Base-by-base conservation (phyloP, 2,329 filamentous ascomycete species). In the Venturia aucupariae region DNA sequence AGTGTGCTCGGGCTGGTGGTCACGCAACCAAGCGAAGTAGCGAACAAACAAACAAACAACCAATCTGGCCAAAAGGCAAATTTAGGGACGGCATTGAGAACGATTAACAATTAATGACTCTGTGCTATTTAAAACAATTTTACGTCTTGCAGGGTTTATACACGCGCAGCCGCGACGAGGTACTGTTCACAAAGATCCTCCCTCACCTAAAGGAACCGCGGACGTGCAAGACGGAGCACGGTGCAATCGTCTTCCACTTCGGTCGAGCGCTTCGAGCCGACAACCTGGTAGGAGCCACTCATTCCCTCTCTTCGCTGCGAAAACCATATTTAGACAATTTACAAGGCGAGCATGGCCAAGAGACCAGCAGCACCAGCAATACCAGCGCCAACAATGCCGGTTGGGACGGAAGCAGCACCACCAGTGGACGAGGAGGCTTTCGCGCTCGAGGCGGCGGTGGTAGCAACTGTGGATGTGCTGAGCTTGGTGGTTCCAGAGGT, bases 291-390 rank as follows among this genome's bases (percentile, higher is more conserved):
- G 17, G 17, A n/a, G 17, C 3, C 30, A 35, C 17, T n/a, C 15
- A n/a, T 11, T 35, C 10, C 6, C 24, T 54, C 15, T n/a, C n/a
- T n/a, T n/a, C n/a, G n/a, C n/a, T n/a, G n/a, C n/a, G n/a, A n/a
- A n/a, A n/a, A n/a, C n/a, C n/a, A n/a, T n/a, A n/a, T n/a, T n/a
- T n/a, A n/a, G n/a, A 3, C 4, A n/a, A 35, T 8, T 72, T 75
- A 80, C 66, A 80, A 67, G 60, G 74, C 76, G 64, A 80, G 70
- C 68, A 79, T 72, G 68, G 75, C 77, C 41, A 79, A 65, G 59
- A 80, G 68, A n/a, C 75, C 76, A 32, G 76, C 60, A 5, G 71
- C 73, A 63, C 76, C 78, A 64, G 73, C 75, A 35, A 79, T 61
- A 60, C 76, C 75, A 27, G 73, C 73, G 63, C 76, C 76, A 38